Percentiles rank a stretch among this genome's conserved stretches.
Evolutionary conservation across 192 early-diverging fungal species (phyloP).

Genomic region (Entomortierella lignicola): DNA sequence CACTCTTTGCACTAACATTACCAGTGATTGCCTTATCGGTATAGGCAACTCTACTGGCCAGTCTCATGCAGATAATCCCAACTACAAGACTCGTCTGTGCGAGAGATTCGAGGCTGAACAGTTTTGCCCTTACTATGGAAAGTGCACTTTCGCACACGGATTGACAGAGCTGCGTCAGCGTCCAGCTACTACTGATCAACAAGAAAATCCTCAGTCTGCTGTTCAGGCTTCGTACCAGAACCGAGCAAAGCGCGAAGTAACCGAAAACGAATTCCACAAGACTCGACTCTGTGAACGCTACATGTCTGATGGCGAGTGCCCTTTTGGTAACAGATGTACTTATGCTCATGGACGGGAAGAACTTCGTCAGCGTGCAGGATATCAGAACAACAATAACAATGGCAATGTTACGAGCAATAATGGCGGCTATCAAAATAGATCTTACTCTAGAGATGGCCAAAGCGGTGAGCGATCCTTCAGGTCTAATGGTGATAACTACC

Average conservation of each 20-base stretch:
- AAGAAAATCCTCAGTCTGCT: conserved; percentile 51
- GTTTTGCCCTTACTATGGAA: conserved; percentile 73
- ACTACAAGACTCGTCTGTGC: conserved; percentile 90
- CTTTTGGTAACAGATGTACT: conserved; percentile 89
- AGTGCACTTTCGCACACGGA: conserved; percentile 87
- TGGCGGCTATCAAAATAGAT: conserved; percentile 15
- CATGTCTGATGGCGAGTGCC: conserved; percentile 79
- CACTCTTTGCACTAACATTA: too few species aligned
- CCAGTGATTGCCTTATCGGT: neutral
- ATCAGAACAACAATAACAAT: conserved; percentile 36
- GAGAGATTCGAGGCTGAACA: conserved; percentile 85
- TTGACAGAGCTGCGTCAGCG: conserved; percentile 71
- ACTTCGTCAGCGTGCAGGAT: conserved; percentile 49
- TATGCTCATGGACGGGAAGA: conserved; percentile 70
- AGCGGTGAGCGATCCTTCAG: conserved; percentile 38
- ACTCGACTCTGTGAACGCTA: conserved; percentile 87
- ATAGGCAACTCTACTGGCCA: conserved; percentile 24
- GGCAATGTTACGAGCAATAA: conserved; percentile 3
- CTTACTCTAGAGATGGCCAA: conserved; percentile 25
- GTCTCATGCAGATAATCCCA: conserved; percentile 73
- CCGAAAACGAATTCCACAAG: conserved; percentile 81
- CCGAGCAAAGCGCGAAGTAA: conserved; percentile 43
- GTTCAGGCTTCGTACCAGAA: conserved; percentile 51
- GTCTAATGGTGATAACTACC: conserved; percentile 23
- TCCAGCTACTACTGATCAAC: conserved; percentile 37